These are phyloP conservation scores for Ilyonectria sp. DNA, from an alignment of 2,329 filamentous ascomycete genomes.

Conservation along the genomic window DNA sequence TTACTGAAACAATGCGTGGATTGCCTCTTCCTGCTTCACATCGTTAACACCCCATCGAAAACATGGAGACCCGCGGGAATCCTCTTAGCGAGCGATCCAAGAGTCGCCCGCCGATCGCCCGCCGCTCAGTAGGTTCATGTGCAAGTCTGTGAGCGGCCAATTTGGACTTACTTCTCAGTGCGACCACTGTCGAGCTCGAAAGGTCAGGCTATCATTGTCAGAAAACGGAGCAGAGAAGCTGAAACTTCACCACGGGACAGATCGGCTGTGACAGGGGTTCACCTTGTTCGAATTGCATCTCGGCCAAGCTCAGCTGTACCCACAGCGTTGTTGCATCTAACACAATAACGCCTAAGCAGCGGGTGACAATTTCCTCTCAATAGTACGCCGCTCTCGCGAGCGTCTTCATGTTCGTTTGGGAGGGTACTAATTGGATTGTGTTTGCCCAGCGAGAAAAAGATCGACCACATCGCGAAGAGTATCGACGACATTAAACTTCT, in stretches of 20 bases:
- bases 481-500: slow-evolving; percentile 52
- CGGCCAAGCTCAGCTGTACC: slow-evolving; percentile 51
- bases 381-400: slow-evolving; percentile 47
- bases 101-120: slow-evolving; percentile 28
- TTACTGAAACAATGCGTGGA: too few species aligned
- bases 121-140: slow-evolving; percentile 35
- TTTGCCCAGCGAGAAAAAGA: slow-evolving; percentile 53
- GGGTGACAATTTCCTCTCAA: slow-evolving; percentile 54
- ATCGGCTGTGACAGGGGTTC: slow-evolving; percentile 40
- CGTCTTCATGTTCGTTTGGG: too few species aligned
- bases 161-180: slow-evolving; percentile 28
- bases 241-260: slow-evolving; percentile 5
- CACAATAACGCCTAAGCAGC: slow-evolving; percentile 47
- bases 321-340: slow-evolving; percentile 49
- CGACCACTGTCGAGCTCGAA: slow-evolving; percentile 44
- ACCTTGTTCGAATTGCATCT: slow-evolving; percentile 51
- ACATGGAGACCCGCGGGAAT: slow-evolving; percentile 33
- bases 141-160: too few species aligned
- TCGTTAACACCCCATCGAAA: background rate
- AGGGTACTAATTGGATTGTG: accelerated
- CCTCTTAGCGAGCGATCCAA: background rate
- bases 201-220: slow-evolving; percentile 19
- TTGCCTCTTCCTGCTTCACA: too few species aligned
- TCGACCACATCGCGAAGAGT: slow-evolving; percentile 53
- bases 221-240: background rate